Conservation (phyloP, 106 monocot genomes). For the Apostasia ramifera region DNA sequence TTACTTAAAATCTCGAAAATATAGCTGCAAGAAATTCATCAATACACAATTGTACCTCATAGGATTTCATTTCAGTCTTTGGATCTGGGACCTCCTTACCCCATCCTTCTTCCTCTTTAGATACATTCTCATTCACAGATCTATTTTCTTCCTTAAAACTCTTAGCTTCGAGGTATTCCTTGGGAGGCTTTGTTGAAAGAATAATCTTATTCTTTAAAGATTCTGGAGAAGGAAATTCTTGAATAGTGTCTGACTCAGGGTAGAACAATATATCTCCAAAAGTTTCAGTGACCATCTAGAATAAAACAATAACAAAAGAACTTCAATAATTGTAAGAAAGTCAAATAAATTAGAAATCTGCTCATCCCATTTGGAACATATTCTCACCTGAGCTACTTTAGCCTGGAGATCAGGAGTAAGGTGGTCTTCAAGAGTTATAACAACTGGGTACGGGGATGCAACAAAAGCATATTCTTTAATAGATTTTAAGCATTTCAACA, state of each 20-base stretch:
- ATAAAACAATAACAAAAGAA: slow-evolving; percentile 13
- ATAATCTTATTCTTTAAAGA: slow-evolving; percentile 53
- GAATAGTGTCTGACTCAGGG: slow-evolving; percentile 37
- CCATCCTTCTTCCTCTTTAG: slow-evolving; percentile 57
- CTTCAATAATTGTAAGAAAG: not conserved
- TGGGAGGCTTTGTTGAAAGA: slow-evolving; percentile 86
- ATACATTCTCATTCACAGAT: slow-evolving; percentile 16
- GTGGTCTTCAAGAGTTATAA: slow-evolving; percentile 59
- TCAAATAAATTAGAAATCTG: not conserved
- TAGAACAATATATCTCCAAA: slow-evolving; percentile 76
- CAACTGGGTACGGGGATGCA: slow-evolving; percentile 41
- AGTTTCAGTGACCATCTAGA: slow-evolving; percentile 55
- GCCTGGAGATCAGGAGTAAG: slow-evolving; percentile 62
- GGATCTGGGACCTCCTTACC: slow-evolving; percentile 69
- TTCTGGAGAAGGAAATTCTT: slow-evolving; percentile 84
- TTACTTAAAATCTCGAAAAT: not conserved
- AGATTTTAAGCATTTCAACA: slow-evolving; percentile 45
- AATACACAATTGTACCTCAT: slow-evolving; percentile 20
- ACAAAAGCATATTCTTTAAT: slow-evolving; percentile 58
- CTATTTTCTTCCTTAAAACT: slow-evolving; percentile 33
- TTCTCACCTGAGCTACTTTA: slow-evolving; percentile 54
- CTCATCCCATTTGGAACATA: not conserved
- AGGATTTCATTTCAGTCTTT: slow-evolving; percentile 39
- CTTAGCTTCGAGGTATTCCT: slow-evolving; percentile 74
- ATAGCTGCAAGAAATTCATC: not conserved